Evolutionary conservation across 2,329 filamentous ascomycete genomes (phyloP).

Genomic region (Cladobotryum mycophilum): DNA sequence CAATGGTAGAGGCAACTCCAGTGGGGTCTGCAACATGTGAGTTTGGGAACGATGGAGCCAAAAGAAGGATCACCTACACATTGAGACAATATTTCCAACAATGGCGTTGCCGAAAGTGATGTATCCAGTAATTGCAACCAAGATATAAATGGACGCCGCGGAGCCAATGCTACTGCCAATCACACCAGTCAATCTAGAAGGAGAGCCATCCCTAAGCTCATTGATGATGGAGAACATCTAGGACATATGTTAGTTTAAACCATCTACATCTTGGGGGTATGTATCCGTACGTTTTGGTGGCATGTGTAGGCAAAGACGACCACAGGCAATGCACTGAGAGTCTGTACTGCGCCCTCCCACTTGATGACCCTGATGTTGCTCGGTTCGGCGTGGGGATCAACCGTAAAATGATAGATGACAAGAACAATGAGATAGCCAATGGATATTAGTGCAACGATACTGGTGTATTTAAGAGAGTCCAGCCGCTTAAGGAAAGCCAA

Average conservation of each 20-base stretch:
- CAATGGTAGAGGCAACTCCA: constrained; percentile 74
- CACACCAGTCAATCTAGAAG: constrained; percentile 66
- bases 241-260: constrained; percentile 14
- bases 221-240: constrained; percentile 99
- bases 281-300: constrained; percentile 75
- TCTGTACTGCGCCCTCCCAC: constrained; percentile 73
- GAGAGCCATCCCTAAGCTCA: constrained; percentile 81
- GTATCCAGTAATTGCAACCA: constrained; percentile 93
- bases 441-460: constrained; percentile 80
- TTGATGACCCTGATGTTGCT: constrained; percentile 68
- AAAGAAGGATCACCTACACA: constrained; percentile 56
- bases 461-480: constrained; percentile 96
- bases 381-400: constrained; percentile 68
- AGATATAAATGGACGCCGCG: constrained; percentile 77
- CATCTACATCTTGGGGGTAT: constrained; percentile 16
- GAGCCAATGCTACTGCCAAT: constrained; percentile 79
- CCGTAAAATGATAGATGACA: constrained; percentile 86
- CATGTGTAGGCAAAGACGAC: constrained; percentile 99
- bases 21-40: constrained; percentile 30
- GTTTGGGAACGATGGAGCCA: not conserved
- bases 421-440: constrained; percentile 92
- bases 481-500: constrained; percentile 85
- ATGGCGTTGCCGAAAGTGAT: constrained; percentile 90
- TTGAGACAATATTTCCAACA: constrained; percentile 85
- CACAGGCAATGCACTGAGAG: constrained; percentile 82